Base-by-base conservation (phyloP, 495 filamentous ascomycete genomes). In the Penicillium dipodomyicola region DNA sequence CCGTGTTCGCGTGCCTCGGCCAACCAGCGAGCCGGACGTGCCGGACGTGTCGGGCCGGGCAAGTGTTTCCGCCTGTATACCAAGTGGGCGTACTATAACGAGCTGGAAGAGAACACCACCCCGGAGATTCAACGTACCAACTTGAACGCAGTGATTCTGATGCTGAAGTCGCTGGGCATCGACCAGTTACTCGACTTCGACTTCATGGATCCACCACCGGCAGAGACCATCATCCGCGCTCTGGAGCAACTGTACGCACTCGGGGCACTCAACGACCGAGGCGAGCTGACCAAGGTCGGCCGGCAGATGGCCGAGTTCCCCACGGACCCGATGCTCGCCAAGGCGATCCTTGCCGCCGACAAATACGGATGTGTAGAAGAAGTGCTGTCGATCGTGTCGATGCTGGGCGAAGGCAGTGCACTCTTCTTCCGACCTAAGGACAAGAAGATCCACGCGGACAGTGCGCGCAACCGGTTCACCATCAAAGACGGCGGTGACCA, bases 251-350 rank as follows among this genome's bases (percentile, higher is more conserved):
- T 98, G 19, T 98, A 96, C 66, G 91, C 91, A 1, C 81, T 98
- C 2, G 90, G 91, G 9, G 91, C 93, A 0, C 79, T 98, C 35
- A 96, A 96, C 67, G 87, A 92, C 66, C 85, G 86, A 46, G 94
- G 94, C 45, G 89, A 92, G 41, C 81, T 98, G 43, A 97, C 94
- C 15, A 93, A 94, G 68, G 79, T 96, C 20, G 94, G 94, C 4
- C 82, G 95, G 3, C 91, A 96, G 67, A 96, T 97, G 92, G 91
- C 92, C 22, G 92, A 97, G 70, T 96, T 98, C 70, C 94, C 94
- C 0, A 91, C 91, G 6, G 92, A 97, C 50, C 92, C 92, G 0
- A 95, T 94, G 90, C 81, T 96, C 9, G 90, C 94, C 48, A 94
- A 92, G 68, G 82, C 91, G 3, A 87, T 97, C 52, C 86, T 98